Evolutionary conservation across 2,329 filamentous ascomycete species (phyloP), one percentile per base, ranked within the genome.

Genomic region (Fusarium ambrosium): DNA sequence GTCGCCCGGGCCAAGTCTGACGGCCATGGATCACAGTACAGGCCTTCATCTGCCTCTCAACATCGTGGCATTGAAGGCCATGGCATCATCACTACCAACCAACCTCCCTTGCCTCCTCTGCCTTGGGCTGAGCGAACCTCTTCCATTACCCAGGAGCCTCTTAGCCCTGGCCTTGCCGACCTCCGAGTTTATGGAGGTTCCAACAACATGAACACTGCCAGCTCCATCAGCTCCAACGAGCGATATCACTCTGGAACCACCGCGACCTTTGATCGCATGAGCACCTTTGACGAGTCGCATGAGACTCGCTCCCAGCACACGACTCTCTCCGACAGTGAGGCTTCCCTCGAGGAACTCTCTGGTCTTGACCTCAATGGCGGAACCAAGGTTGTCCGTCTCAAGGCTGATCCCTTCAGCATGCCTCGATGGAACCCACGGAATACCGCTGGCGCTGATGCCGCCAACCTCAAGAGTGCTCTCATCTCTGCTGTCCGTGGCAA

Each of bases 401-500:
- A 86, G 77, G 86, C 85, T 8, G 88, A 90, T 58, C 86, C 87
- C 7, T 80, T 80, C 32, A 82, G 81, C 14, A 88, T 90, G 84
- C 89, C 89, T 2, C 86, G 87, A 60, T 88, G 86, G 84, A 84
- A 82, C 43, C 87, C 89, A 3, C 84, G 87, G 58, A 86, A 85
- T 73, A 84, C 79, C 3, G 78, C 80, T 0, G 86, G 85, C 7
- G 79, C 83, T 4, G 86, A 87, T 36, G 83, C 84, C 0, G 79
- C 84, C 1, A 85, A 85, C 61, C 81, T 88, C 74, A 87, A 83
- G 76, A 80, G 84, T 3, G 86, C 88, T 4, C 83, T 92, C 1
- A 77, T 89, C 2, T 85, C 86, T 8, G 90, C 90, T 4, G 85
- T 92, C 14, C 86, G 89, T n/a, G 84, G 84, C 39, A 87, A 85